Conservation (phyloP, 768 basidiomycete genomes). For the Lanmaoa pseudosensibilis region DNA sequence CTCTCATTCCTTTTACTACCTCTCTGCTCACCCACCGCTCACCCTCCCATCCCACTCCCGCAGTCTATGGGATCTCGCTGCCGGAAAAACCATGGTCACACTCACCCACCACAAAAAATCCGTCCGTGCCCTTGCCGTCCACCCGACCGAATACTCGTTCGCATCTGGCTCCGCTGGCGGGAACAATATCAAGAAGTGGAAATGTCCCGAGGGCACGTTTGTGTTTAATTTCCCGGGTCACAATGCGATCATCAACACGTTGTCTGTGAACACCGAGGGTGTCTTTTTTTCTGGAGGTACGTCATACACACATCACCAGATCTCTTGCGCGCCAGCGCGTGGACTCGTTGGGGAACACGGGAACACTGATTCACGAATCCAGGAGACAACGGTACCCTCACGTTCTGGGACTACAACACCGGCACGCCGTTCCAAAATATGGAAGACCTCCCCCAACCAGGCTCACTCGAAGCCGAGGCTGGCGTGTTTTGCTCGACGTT, state of each 20-base stretch:
- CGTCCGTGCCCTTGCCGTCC: conserved; percentile 89
- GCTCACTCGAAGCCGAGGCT: conserved; percentile 96
- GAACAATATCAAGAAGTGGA: conserved; percentile 99
- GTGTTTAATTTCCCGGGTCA: conserved; percentile 97
- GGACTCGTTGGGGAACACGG: no score
- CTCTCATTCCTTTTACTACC: no score
- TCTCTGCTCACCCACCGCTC: neutral
- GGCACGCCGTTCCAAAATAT: conserved; percentile 94
- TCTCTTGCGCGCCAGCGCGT: neutral
- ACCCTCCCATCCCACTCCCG: neutral
- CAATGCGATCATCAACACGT: conserved; percentile 95
- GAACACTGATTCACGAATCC: neutral
- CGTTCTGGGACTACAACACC: conserved; percentile 93
- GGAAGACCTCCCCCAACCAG: conserved; percentile 93
- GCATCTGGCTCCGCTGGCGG: conserved; percentile 96
- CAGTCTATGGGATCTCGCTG: conserved; percentile 96
- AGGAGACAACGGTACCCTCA: conserved; percentile 92
- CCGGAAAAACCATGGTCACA: conserved; percentile 94
- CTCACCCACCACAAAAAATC: conserved; percentile 99
- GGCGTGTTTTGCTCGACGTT: conserved; percentile 97
- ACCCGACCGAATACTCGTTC: conserved; percentile 96
- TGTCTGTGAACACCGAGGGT: conserved; percentile 92
- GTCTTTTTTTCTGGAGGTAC: conserved; percentile 95
- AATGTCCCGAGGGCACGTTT: conserved; percentile 93
- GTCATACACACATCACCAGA: neutral